Conservation (phyloP, 2,329 filamentous ascomycete genomes). For the Penicillium hesseltinei region DNA sequence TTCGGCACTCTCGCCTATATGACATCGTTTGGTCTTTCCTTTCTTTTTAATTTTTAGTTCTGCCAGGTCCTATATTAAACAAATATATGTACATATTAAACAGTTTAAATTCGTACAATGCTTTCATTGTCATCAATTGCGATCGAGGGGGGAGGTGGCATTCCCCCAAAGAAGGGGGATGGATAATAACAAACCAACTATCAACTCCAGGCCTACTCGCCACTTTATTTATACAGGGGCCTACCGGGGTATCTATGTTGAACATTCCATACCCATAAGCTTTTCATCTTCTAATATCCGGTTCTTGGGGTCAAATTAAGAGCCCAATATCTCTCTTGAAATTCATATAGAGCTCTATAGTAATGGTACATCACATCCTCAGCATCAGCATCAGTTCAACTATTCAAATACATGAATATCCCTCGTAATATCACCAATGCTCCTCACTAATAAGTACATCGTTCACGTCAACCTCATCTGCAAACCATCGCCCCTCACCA, state of each 20-base stretch:
- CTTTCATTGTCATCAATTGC: background rate
- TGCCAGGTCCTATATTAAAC: background rate
- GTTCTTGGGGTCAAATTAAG: background rate
- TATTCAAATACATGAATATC: background rate
- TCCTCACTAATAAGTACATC: conserved; percentile 35
- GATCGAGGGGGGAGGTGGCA: background rate
- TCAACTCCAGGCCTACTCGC: background rate
- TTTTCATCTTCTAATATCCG: background rate
- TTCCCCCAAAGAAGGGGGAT: conserved; percentile 7
- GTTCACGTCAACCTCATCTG: conserved; percentile 44
- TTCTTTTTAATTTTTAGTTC: background rate
- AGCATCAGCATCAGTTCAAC: background rate
- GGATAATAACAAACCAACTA: background rate
- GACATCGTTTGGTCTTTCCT: no score
- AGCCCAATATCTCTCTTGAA: background rate
- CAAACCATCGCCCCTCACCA: conserved; percentile 46
- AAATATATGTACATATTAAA: background rate
- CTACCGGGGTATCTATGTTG: background rate
- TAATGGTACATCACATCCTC: background rate
- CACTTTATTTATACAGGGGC: background rate
- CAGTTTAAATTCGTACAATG: background rate
- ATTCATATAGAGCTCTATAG: background rate
- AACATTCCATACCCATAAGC: conserved; percentile 1
- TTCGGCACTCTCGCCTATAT: background rate
- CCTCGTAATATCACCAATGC: conserved; percentile 2